Conservation (phyloP, 1,284 basidiomycete species). For the Sparassis latifolia region DNA sequence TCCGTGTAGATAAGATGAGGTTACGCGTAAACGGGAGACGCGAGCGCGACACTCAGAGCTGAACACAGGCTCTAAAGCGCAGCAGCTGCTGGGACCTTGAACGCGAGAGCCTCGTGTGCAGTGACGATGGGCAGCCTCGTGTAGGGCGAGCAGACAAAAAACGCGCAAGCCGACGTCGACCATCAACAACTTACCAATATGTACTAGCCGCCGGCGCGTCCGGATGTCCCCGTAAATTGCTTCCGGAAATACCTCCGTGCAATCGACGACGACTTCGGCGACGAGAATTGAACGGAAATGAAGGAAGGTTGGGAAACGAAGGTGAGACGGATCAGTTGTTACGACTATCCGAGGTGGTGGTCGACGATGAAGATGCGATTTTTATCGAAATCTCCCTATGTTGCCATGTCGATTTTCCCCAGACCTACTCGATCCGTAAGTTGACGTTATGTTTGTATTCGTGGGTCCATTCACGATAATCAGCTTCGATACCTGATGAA, state of each 20-base stretch:
- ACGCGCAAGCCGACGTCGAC: conserved; percentile 16
- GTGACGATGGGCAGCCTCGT: conserved; percentile 29
- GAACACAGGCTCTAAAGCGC: conserved; percentile 22
- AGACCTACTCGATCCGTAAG: neutral
- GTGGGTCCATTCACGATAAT: no score
- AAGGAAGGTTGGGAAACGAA: conserved; percentile 6
- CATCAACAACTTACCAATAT: conserved; percentile 21
- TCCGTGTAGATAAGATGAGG: conserved; percentile 22
- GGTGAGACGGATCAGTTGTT: conserved; percentile 6
- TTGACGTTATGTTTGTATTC: neutral
- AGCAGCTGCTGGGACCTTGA: conserved; percentile 24
- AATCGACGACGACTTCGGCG: neutral
- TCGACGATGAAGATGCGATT: conserved; percentile 10
- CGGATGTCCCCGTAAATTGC: conserved; percentile 5
- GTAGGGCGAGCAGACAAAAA: conserved; percentile 20
- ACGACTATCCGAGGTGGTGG: conserved; percentile 9
- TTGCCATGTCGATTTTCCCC: conserved; percentile 17
- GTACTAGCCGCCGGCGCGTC: conserved; percentile 11
- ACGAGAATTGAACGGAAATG: conserved; percentile 1
- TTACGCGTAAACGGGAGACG: conserved; percentile 19
- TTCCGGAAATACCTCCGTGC: conserved; percentile 11
- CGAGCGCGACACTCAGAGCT: conserved; percentile 21
- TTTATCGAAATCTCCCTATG: neutral
- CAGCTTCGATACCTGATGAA: no score
- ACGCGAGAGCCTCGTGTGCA: conserved; percentile 30